Evolutionary conservation across 2,329 filamentous ascomycete species (phyloP), one percentile per base, ranked within the genome.

Genomic region (Nothopassalora personata): DNA sequence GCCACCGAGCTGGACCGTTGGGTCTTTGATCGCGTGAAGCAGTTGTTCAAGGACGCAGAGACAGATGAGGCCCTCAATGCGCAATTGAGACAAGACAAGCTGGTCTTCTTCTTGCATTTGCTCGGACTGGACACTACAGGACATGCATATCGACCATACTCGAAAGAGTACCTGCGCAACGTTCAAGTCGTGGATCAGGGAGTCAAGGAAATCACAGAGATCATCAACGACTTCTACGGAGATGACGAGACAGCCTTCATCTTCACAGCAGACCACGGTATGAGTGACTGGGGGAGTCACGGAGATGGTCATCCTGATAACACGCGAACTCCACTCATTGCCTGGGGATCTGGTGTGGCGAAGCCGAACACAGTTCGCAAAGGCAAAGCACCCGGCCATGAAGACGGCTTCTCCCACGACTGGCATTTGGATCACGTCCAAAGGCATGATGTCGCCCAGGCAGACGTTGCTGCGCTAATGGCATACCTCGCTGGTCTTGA

Each of bases 241-340:
- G 84, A 85, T 64, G 88, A 84, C 56, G 87, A 94, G 73, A 97
- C 94, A 0, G 91, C 95, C 0, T 99, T 93, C 72, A 85, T 99
- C 15, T 99, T 99, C 72, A 99, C 95, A 1, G 94, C 94, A 7
- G 94, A 99, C 71, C 94, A 99, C 73, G 94, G 94, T 18, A 99
- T 99, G 94, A 97, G 91, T 70, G 94, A 99, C 74, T 97, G 89
- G 87, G 94, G 95, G n/a, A 97, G 92, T 67, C 95, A 99, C 73
- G 95, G 95, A 39, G 94, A 99, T 73, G 94, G 94, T 7, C 92
- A 99, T 74, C 94, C 94, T 0, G 90, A 99, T 73, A 99, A 97
- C 69, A 99, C 94, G 3, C 85, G 94, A 53, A 99, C 94, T 0
- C 94, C 94, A 0, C 79, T 99, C 33, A 90, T 99, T 66, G 86